These are phyloP conservation scores for Prunus mongolica DNA, from an alignment of 306 rosid genomes.

Conservation along the genomic window DNA sequence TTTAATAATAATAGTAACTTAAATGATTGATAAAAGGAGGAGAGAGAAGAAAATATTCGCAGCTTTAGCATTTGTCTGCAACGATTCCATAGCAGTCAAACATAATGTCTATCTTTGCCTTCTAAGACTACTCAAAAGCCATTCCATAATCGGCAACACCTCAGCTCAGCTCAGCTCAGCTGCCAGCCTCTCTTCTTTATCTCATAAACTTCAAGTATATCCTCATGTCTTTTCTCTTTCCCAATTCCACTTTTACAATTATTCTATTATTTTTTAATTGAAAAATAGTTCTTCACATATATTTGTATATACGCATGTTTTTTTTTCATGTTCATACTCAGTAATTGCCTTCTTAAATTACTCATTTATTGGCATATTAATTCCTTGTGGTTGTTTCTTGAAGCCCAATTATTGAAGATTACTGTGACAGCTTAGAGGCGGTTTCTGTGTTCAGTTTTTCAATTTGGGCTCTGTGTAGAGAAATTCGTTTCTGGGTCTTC, in stretches of 20 bases:
- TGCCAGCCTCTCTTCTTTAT: slow-evolving; percentile 25
- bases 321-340: background rate
- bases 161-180: background rate
- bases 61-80: too few species aligned
- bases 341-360: background rate
- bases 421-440: background rate
- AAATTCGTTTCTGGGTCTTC: background rate
- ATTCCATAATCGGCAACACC: background rate
- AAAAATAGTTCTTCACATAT: background rate
- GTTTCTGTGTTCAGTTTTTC: background rate
- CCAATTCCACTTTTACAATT: background rate
- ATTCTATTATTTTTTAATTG: background rate
- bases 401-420: background rate
- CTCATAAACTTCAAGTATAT: slow-evolving; percentile 28
- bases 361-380: too few species aligned
- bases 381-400: background rate
- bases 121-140: slow-evolving; percentile 27
- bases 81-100: too few species aligned
- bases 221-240: slow-evolving; percentile 10
- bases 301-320: slow-evolving; percentile 14
- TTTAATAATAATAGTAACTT: too few species aligned
- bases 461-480: background rate
- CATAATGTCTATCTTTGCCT: slow-evolving; percentile 9
- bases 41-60: too few species aligned
- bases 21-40: too few species aligned